phyloP scores from a whole-genome alignment of 2,329 filamentous ascomycete genomes.

The Aureobasidium mangrovei region DNA sequence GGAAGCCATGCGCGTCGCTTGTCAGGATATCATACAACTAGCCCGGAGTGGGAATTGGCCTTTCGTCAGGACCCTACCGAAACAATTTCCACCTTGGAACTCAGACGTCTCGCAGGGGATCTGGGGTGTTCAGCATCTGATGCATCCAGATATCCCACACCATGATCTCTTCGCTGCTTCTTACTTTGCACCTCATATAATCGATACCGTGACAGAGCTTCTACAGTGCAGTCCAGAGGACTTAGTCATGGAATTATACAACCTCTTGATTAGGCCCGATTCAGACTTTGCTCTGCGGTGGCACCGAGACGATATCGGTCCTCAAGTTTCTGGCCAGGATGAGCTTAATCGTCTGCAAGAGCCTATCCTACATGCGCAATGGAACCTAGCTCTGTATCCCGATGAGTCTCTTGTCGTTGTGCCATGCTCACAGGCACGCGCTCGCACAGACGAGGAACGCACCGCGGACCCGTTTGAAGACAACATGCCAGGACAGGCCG shows the following conservation, averaged over 20 bases:
- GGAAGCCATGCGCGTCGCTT: constrained; percentile 50
- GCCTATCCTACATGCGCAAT: constrained; percentile 69
- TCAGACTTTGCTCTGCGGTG: constrained; percentile 65
- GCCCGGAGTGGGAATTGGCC: constrained; percentile 70
- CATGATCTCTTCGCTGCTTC: constrained; percentile 51
- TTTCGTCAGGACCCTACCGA: constrained; percentile 72
- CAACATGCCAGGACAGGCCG: constrained; percentile 52
- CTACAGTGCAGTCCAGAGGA: constrained; percentile 47
- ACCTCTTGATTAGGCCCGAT: constrained; percentile 69
- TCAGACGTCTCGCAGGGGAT: constrained; percentile 53
- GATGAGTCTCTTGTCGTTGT: constrained; percentile 68
- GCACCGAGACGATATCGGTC: constrained; percentile 76
- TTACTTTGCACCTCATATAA: constrained; percentile 63
- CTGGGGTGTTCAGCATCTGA: constrained; percentile 81
- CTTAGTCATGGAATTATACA: constrained; percentile 81
- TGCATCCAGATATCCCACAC: constrained; percentile 62
- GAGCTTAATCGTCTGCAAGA: constrained; percentile 53
- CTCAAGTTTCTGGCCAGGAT: constrained; percentile 55
- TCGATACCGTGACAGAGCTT: constrained; percentile 56
- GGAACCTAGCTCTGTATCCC: constrained; percentile 73
- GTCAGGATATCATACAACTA: constrained; percentile 47
- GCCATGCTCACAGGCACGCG: constrained; percentile 64
- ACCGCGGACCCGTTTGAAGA: constrained; percentile 56
- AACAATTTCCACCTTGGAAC: constrained; percentile 87
- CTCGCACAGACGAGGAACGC: constrained; percentile 62